Conservation (phyloP, 169 alveolate genomes). For the Plasmodium gonderi region DNA sequence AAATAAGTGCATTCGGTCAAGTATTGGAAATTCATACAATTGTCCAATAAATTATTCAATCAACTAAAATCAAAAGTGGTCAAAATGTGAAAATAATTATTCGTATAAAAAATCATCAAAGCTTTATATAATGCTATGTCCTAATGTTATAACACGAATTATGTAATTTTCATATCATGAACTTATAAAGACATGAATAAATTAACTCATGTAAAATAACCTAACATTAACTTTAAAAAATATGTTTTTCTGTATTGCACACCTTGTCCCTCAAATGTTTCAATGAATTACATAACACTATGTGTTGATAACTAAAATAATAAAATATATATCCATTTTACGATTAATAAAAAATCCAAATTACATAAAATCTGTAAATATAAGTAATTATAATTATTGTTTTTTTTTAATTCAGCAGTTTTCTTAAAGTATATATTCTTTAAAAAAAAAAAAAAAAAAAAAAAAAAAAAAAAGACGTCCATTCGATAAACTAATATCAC, state of each 20-base stretch:
- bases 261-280: neutral
- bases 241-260: neutral
- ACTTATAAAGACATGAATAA: neutral
- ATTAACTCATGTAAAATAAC: neutral
- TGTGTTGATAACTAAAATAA: neutral
- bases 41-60: neutral
- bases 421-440: neutral
- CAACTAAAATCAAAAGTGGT: neutral
- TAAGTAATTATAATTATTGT: neutral
- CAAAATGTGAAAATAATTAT: neutral
- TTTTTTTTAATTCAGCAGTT: neutral
- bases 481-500: neutral
- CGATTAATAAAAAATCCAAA: neutral
- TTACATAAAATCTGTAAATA: neutral
- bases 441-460: neutral
- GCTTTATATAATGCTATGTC: neutral
- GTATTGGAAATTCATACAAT: neutral
- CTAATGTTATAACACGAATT: neutral
- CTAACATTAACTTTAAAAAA: neutral
- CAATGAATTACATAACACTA: neutral
- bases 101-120: neutral
- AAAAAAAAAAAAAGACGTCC: neutral
- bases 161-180: neutral
- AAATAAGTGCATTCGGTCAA: neutral
- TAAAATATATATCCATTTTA: neutral